Conservation (phyloP, 495 filamentous ascomycete species). For the Xylaria telfairii region DNA sequence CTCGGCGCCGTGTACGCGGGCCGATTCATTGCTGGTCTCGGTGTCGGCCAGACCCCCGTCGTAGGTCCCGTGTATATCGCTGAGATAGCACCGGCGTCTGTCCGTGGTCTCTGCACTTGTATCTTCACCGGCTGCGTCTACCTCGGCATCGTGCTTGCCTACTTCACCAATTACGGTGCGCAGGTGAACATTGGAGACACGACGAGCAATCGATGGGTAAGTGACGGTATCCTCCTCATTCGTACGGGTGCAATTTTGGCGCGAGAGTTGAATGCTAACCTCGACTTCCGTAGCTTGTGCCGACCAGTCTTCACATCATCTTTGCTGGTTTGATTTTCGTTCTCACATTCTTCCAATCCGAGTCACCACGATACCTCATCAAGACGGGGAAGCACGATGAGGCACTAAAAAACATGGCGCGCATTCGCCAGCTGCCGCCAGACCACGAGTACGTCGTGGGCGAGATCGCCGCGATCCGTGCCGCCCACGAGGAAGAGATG, state of each 20-base stretch:
- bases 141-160: constrained; percentile 66
- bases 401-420: constrained; percentile 53
- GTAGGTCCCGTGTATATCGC: constrained; percentile 67
- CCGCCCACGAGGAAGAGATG: constrained; percentile 56
- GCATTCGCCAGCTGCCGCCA: constrained; percentile 54
- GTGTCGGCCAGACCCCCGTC: constrained; percentile 71
- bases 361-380: constrained; percentile 65
- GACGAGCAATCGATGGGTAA: constrained; percentile 64
- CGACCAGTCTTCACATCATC: constrained; percentile 73
- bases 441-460: constrained; percentile 56
- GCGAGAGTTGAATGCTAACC: background rate
- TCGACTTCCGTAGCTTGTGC: constrained; percentile 51
- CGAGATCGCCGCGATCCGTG: constrained; percentile 58
- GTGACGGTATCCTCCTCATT: constrained; percentile 24
- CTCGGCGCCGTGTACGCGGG: constrained; percentile 71
- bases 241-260: background rate
- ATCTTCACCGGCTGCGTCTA: constrained; percentile 71
- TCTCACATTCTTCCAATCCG: constrained; percentile 67
- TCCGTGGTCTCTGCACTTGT: constrained; percentile 72
- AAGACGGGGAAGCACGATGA: constrained; percentile 56
- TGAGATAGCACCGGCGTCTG: constrained; percentile 65
- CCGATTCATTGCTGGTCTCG: constrained; percentile 70
- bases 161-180: constrained; percentile 63
- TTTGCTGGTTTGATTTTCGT: constrained; percentile 71
- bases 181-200: constrained; percentile 63